Conservation (phyloP, 163 green algal species). For the Prototheca wickerhamii region DNA sequence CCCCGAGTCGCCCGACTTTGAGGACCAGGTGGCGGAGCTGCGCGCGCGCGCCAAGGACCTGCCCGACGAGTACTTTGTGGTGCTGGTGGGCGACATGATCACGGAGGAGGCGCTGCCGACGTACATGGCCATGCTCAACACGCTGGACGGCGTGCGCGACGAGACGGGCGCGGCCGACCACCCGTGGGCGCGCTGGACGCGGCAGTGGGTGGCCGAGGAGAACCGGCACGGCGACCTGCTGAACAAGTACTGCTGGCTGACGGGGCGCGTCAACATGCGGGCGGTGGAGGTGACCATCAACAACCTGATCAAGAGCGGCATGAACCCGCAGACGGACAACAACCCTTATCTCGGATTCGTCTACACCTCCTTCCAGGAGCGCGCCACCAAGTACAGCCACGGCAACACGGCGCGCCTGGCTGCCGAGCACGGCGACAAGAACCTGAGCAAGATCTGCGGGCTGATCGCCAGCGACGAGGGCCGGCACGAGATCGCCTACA, state of each 20-base stretch:
- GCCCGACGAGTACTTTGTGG: constrained; percentile 92
- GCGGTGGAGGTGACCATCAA: constrained; percentile 68
- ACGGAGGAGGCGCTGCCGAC: constrained; percentile 98
- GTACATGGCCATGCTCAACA: constrained; percentile 99
- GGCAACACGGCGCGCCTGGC: constrained; percentile 65
- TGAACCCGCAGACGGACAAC: constrained; percentile 77
- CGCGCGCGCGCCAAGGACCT: constrained; percentile 62
- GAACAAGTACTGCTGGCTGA: constrained; percentile 60
- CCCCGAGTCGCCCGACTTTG: constrained; percentile 74
- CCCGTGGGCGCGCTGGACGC: constrained; percentile 38
- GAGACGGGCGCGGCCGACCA: constrained; percentile 58
- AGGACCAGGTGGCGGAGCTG: constrained; percentile 82
- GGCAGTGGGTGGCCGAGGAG: constrained; percentile 63
- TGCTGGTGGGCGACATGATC: constrained; percentile 95
- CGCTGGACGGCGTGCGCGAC: constrained; percentile 86
- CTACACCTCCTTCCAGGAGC: constrained; percentile 82
- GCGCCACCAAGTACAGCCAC: constrained; percentile 66
- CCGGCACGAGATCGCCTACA: constrained; percentile 92
- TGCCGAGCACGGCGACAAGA: constrained; percentile 44
- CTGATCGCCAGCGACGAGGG: constrained; percentile 75
- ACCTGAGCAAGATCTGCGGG: constrained; percentile 51
- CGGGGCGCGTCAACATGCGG: constrained; percentile 61
- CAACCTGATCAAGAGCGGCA: constrained; percentile 64
- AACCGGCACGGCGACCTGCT: constrained; percentile 75
- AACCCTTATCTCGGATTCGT: constrained; percentile 77